phyloP scores from a whole-genome alignment of 2,329 filamentous ascomycete species.

The Penicillium hesseltinei region DNA sequence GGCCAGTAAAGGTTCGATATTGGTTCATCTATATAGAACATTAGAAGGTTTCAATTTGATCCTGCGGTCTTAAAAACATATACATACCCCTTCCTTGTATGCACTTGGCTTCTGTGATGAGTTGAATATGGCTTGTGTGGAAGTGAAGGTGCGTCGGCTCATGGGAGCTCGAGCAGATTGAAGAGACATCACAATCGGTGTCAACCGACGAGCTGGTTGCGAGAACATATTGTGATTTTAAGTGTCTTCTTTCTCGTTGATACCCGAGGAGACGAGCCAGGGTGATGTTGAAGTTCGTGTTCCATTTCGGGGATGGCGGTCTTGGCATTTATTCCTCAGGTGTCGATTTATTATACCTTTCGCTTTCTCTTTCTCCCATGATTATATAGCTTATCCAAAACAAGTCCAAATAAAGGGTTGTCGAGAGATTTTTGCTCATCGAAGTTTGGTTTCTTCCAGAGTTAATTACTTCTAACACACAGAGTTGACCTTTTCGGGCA shows the following conservation, averaged over 20 bases:
- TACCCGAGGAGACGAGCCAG: constrained; percentile 11
- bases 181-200: background rate
- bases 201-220: background rate
- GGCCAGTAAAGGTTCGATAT: constrained; percentile 42
- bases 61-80: background rate
- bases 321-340: constrained; percentile 8
- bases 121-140: constrained; percentile 8
- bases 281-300: constrained; percentile 13
- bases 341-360: background rate
- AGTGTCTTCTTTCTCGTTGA: background rate
- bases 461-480: too few species aligned
- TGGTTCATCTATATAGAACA: constrained; percentile 33
- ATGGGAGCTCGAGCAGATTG: constrained; percentile 6
- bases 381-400: background rate
- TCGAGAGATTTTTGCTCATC: too few species aligned
- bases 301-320: constrained; percentile 3
- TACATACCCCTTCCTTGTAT: constrained; percentile 33
- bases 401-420: background rate
- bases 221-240: constrained; percentile 1
- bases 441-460: background rate
- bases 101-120: constrained; percentile 9
- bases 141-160: constrained; percentile 6
- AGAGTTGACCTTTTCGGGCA: background rate
- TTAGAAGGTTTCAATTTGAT: background rate
- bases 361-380: background rate